Conservation (phyloP, 2,329 filamentous ascomycete species). For the Fusarium sarcochroum region DNA sequence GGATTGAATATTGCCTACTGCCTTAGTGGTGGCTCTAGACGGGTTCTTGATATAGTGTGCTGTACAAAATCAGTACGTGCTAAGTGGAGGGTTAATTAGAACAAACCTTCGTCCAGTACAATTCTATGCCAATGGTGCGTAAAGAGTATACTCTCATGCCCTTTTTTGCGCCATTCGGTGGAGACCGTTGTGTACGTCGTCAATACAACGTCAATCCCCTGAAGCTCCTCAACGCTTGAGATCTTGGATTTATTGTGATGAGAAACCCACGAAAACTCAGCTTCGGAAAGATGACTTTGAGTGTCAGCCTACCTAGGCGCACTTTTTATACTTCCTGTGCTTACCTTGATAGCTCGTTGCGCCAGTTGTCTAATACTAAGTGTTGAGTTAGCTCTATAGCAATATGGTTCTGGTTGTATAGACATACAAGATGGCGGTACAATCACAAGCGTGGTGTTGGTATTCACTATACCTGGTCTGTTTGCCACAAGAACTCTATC, state of each 20-base stretch:
- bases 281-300: too few species aligned
- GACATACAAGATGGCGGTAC: neutral
- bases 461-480: too few species aligned
- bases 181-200: neutral
- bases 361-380: too few species aligned
- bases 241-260: too few species aligned
- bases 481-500: neutral
- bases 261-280: too few species aligned
- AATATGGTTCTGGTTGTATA: too few species aligned
- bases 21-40: slow-evolving; percentile 40
- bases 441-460: neutral
- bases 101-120: neutral
- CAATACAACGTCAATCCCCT: neutral
- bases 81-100: neutral
- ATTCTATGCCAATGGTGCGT: neutral
- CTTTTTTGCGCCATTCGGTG: neutral
- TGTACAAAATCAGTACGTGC: neutral
- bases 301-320: too few species aligned
- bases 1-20: slow-evolving; percentile 54
- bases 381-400: too few species aligned
- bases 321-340: too few species aligned
- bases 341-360: too few species aligned
- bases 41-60: neutral
- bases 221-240: too few species aligned
- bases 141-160: neutral